phyloP scores from a whole-genome alignment of 1,139 yeast genomes.

The Entelexis sorbosivorans region DNA sequence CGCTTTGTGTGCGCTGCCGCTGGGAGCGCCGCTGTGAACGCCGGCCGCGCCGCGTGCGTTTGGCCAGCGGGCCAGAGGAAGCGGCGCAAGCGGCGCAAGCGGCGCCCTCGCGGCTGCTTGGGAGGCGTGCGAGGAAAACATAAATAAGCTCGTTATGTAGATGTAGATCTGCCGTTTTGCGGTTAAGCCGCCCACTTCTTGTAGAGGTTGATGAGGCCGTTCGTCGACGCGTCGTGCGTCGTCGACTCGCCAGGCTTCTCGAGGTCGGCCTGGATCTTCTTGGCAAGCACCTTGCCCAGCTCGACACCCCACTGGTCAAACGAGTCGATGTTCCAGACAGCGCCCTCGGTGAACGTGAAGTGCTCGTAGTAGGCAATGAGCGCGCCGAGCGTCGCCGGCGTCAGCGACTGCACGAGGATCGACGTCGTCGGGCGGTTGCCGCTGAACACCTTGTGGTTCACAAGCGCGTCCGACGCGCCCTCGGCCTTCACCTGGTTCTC shows the following conservation, averaged over 20 bases:
- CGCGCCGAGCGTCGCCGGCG: slow-evolving; percentile 92
- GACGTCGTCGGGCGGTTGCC: slow-evolving; percentile 99
- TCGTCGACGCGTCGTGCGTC: slow-evolving; percentile 82
- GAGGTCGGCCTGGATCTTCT: slow-evolving; percentile 84
- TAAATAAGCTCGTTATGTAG: neutral
- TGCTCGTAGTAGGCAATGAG: slow-evolving; percentile 96
- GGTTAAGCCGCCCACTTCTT: slow-evolving; percentile 59
- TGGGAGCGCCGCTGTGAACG: no score
- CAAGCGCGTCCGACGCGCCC: slow-evolving; percentile 71
- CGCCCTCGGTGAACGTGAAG: slow-evolving; percentile 95
- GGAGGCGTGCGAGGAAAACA: no score
- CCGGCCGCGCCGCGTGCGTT: no score
- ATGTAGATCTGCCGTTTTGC: neutral
- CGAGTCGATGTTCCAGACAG: slow-evolving; percentile 97
- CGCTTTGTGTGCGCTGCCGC: no score
- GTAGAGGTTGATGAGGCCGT: slow-evolving; percentile 86
- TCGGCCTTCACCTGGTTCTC: slow-evolving; percentile 75
- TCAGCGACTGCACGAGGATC: slow-evolving; percentile 85
- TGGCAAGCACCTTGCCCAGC: slow-evolving; percentile 94
- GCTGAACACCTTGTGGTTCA: slow-evolving; percentile 90
- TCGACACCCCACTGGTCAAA: slow-evolving; percentile 99
- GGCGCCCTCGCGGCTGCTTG: no score
- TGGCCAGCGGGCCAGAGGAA: no score
- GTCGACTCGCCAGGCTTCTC: slow-evolving; percentile 46
- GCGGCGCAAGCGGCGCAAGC: no score